Base-by-base conservation (phyloP, 2,329 filamentous ascomycete species). In the Fusarium keratoplasticum region DNA sequence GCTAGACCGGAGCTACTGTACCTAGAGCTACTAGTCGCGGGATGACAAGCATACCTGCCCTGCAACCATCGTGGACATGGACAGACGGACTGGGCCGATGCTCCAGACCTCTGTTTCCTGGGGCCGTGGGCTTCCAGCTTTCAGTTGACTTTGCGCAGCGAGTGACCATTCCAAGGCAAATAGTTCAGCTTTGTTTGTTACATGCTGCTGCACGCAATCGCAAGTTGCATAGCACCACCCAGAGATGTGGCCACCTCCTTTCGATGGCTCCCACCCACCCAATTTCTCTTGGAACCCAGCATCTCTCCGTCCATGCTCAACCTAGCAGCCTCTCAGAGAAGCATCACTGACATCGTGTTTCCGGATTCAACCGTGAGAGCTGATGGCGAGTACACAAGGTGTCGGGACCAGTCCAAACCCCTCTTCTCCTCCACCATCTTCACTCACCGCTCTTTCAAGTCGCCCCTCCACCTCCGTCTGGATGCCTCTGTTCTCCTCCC, bases 371-470 rank as follows among this genome's bases (percentile, higher is more conserved):
- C 61, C 58, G 47, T 52, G 27, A 22, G 63, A 55, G 61, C 72
- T 70, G 69, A 66, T 66, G 70, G 61, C 57, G 40, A 61, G 33
- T 61, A 55, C 67, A 61, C 36, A 58, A 55, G 42, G 54, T 65
- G 61, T 44, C 64, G 65, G 68, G 75, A 64, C 65, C 61, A 73
- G 36, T 66, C 62, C 50, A 52, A 69, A 70, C 60, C 63, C 76
- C 75, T 76, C 75, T 69, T 76, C 70, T 68, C 76, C 65, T 72
- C 75, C 72, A 69, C 71, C 69, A 74, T 71, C 72, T 70, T 64
- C 40, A 67, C 76, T 75, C 76, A 78, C 76, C 76, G 76, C 76
- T 77, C 60, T 78, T 78, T 73, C 57, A 29, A 67, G 61, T 71
- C 54, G 64, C 67, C 65, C 59, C 66, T 67, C 65, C 64, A 57